A percentile compares a stretch with the other conserved stretches of the same genome.
phyloP scores from a whole-genome alignment of 768 basidiomycete genomes.

The Leccinum sublutescens region DNA sequence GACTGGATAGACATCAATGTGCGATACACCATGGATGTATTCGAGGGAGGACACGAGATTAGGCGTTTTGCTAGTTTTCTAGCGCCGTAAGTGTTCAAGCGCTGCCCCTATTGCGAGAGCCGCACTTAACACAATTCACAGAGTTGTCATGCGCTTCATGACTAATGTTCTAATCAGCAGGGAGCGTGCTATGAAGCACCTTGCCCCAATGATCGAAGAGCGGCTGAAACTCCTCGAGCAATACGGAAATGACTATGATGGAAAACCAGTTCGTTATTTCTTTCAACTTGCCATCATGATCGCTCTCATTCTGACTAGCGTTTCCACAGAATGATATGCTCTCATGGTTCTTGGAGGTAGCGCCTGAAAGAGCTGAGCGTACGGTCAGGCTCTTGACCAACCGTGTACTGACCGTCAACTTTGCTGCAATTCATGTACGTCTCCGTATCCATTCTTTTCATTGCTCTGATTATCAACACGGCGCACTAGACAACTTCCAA shows the following conservation, averaged over 20 bases:
- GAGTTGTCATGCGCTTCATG: not conserved
- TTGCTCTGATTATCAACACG: not conserved
- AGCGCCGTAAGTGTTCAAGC: not conserved
- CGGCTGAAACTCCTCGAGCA: not conserved
- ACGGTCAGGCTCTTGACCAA: not conserved
- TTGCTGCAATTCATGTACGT: constrained; percentile 16
- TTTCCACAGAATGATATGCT: not conserved
- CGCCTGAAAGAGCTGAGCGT: not conserved
- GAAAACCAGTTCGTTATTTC: not conserved
- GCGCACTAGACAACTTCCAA: not conserved
- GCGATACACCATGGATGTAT: not conserved
- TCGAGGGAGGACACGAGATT: not conserved
- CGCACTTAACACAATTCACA: not conserved
- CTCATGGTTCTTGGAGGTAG: not conserved
- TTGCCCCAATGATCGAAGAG: not conserved
- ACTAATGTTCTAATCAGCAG: not conserved
- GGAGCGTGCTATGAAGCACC: not conserved
- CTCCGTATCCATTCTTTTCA: not conserved
- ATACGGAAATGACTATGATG: not conserved
- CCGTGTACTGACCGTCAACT: not conserved
- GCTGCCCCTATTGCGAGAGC: too few species aligned
- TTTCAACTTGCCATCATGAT: not conserved
- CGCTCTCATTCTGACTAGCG: not conserved
- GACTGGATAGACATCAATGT: not conserved
- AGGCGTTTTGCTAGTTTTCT: not conserved